A percentile compares a stretch with the other conserved stretches of the same genome.
Conservation (phyloP, 768 basidiomycete species). For the Kwoniella botswanensis region DNA sequence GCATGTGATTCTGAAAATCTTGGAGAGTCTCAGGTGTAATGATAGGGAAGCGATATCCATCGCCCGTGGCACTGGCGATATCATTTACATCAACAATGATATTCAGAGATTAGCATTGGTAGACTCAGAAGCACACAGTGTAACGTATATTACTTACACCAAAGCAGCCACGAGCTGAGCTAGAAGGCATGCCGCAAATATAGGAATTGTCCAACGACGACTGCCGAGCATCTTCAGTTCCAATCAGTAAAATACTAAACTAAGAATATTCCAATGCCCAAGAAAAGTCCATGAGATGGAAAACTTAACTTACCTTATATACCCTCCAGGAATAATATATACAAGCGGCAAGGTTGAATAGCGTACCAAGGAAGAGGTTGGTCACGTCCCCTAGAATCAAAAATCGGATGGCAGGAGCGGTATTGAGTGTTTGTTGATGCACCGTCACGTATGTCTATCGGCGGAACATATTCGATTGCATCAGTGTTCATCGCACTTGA, state of each 20-base stretch:
- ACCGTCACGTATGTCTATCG: neutral
- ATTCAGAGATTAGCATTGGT: neutral
- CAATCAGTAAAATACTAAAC: neutral
- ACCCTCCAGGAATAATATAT: conserved; percentile 13
- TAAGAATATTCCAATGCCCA: neutral
- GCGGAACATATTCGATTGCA: neutral
- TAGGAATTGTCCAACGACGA: conserved; percentile 7
- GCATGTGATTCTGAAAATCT: conserved; percentile 7
- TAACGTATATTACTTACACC: conserved; percentile 7
- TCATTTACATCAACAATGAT: neutral
- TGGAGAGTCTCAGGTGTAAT: conserved; percentile 2
- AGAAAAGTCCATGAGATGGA: too few relatives aligned
- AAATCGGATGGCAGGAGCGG: conserved; percentile 5
- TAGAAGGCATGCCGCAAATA: neutral
- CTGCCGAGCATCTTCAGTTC: conserved; percentile 1
- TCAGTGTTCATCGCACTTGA: neutral
- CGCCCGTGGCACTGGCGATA: neutral
- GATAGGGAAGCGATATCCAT: neutral
- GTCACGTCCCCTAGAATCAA: conserved; percentile 13
- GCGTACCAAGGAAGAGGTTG: conserved; percentile 10
- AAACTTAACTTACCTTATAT: neutral
- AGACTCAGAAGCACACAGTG: neutral
- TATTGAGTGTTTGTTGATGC: conserved; percentile 2
- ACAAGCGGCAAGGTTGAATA: conserved; percentile 15
- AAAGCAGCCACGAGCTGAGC: conserved; percentile 17